These are phyloP conservation scores for Amphibolis antarctica DNA, from an alignment of 106 monocot genomes.

Conservation along the genomic window DNA sequence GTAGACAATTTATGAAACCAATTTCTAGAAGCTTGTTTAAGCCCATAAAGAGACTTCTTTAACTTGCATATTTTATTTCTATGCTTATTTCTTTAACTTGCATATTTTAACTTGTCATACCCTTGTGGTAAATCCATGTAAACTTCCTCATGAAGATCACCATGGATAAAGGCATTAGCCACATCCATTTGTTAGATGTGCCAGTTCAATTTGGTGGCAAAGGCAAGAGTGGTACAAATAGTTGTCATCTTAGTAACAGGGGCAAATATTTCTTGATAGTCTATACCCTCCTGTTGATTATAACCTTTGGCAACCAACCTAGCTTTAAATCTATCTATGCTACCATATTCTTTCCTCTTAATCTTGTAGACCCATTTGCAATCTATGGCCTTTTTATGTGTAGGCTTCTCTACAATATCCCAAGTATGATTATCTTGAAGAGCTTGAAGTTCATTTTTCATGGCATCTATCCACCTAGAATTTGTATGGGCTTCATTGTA, in stretches of 20 bases:
- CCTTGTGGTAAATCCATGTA: not conserved
- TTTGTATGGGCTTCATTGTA: not conserved
- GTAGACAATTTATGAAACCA: not conserved
- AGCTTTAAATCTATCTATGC: too few species aligned
- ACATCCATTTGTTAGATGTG: conserved; percentile 1
- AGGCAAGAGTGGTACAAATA: not conserved
- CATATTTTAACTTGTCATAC: not conserved
- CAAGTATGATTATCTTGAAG: too few species aligned
- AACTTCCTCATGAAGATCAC: conserved; percentile 7
- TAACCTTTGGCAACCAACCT: not conserved
- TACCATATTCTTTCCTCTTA: not conserved
- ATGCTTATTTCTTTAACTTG: not conserved
- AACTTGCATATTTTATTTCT: not conserved
- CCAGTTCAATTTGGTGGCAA: too few species aligned
- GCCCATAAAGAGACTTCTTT: too few species aligned
- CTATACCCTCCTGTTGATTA: not conserved
- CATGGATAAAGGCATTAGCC: conserved; percentile 3
- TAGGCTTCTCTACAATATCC: not conserved
- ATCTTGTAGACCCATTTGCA: conserved; percentile 9
- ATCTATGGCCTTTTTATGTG: too few species aligned
- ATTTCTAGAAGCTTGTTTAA: too few species aligned
- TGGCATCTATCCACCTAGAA: not conserved
- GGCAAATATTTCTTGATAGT: too few species aligned
- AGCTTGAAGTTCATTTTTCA: too few species aligned
- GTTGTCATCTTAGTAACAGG: not conserved